phyloP scores from a whole-genome alignment of 805 yeast genomes.

The Cyberlindnera amylophila region DNA sequence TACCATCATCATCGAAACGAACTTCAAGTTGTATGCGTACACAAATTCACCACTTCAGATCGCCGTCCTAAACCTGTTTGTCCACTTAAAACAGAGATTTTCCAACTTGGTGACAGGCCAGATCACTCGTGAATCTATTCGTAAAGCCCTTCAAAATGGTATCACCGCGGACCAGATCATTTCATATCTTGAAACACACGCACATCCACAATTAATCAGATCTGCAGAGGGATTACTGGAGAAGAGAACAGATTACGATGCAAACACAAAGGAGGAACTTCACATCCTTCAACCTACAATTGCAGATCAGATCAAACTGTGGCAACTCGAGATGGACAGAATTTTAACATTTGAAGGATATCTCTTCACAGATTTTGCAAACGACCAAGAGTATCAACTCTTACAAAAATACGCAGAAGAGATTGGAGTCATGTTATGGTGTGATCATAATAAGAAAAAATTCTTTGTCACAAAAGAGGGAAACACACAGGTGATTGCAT shows the following conservation, averaged over 20 bases:
- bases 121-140: conserved; percentile 85
- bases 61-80: conserved; percentile 85
- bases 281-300: conserved; percentile 89
- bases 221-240: conserved; percentile 65
- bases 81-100: conserved; percentile 79
- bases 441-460: conserved; percentile 59
- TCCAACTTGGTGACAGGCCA: conserved; percentile 92
- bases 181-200: conserved; percentile 83
- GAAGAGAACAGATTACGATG: conserved; percentile 59
- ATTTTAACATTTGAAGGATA: conserved; percentile 84
- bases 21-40: conserved; percentile 88
- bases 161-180: conserved; percentile 94
- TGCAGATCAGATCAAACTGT: conserved; percentile 89
- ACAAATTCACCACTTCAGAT: conserved; percentile 93
- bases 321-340: conserved; percentile 96
- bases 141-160: conserved; percentile 80
- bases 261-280: conserved; percentile 45
- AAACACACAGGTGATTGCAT: conserved; percentile 84
- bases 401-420: conserved; percentile 79
- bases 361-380: conserved; percentile 80
- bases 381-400: conserved; percentile 68
- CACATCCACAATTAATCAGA: conserved; percentile 86
- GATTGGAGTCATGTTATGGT: conserved; percentile 90
- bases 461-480: conserved; percentile 91
- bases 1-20: conserved; percentile 85